Conservation (phyloP, 2,329 filamentous ascomycete species). For the Aspergillus fijiensis region DNA sequence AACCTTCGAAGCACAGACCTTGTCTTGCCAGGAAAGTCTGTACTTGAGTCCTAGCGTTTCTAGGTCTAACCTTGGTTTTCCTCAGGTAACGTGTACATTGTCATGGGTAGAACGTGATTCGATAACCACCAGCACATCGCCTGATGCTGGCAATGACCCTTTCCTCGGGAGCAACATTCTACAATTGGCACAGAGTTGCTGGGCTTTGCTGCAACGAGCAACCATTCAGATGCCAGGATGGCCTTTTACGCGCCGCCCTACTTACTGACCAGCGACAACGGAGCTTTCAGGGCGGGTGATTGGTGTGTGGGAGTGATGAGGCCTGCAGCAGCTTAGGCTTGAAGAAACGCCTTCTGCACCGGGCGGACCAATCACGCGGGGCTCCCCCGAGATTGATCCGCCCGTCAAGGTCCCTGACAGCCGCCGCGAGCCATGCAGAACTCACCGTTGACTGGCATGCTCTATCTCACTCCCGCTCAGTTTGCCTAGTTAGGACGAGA, state of each 20-base stretch:
- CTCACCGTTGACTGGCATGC: constrained; percentile 1
- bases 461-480: not conserved
- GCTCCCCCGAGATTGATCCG: not conserved
- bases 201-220: not conserved
- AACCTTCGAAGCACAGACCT: not conserved
- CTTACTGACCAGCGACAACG: constrained; percentile 17
- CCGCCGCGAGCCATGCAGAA: constrained; percentile 9
- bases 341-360: constrained; percentile 25
- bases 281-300: constrained; percentile 10
- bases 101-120: not conserved
- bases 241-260: constrained; percentile 18
- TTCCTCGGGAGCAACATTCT: not conserved
- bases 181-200: constrained; percentile 3
- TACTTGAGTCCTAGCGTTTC: not conserved
- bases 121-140: not conserved
- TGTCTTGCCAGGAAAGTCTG: not conserved
- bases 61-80: not conserved
- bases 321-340: constrained; percentile 18
- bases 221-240: not conserved
- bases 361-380: constrained; percentile 15
- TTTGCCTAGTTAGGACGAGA: not conserved
- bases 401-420: constrained; percentile 10
- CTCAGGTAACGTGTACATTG: not conserved
- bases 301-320: constrained; percentile 23
- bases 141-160: constrained; percentile 6